Base-by-base conservation (phyloP, 176 grass and related monocot species). In the Oryza nivara region DNA sequence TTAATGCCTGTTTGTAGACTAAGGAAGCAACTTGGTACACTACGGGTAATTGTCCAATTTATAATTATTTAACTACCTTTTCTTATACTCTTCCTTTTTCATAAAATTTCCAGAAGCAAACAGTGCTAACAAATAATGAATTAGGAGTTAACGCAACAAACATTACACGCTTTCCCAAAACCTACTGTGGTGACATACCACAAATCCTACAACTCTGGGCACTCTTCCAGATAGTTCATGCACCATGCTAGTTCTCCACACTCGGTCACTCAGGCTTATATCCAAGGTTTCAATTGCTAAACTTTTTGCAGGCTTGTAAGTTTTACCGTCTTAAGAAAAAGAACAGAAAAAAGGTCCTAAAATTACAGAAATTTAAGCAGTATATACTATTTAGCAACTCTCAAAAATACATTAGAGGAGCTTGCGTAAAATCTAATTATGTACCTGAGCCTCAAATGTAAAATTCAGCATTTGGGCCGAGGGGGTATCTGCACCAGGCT, bases 391-490 rank as follows among this genome's bases (percentile, higher is more conserved):
- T 22, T 23, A 22, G 13, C 54, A 6, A 58, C 54, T 20, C 17
- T n/a, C 17, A 20, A 17, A 58, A 8, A 63, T 63, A 23, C 58
- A 63, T 23, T 41, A 10, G 11, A 68, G 43, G 45, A 84, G 61
- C 36, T 64, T 34, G 74, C 35, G 78, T 65, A 67, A 40, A 71
- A 67, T 71, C 19, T 66, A 67, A 14, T 82, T 77, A 64, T 58
- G 56, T 89, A 98, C 96, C 91, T 98, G 96, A 67, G 93, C 93
- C 84, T 98, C 96, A 87, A 95, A 95, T 48, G 91, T 95, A 88
- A 95, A 92, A 85, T 85, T 95, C 30, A 91, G 70, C 45, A 95
- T 88, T 86, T 90, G 77, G 75, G 58, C 88, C 75, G 89, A 85
- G 7, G 76, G 26, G 47, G 74, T 48, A 88, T 84, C 87, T 68